These are phyloP conservation scores for Calonectria pauciramosa DNA, from an alignment of 2,329 filamentous ascomycete genomes.

Conservation along the genomic window DNA sequence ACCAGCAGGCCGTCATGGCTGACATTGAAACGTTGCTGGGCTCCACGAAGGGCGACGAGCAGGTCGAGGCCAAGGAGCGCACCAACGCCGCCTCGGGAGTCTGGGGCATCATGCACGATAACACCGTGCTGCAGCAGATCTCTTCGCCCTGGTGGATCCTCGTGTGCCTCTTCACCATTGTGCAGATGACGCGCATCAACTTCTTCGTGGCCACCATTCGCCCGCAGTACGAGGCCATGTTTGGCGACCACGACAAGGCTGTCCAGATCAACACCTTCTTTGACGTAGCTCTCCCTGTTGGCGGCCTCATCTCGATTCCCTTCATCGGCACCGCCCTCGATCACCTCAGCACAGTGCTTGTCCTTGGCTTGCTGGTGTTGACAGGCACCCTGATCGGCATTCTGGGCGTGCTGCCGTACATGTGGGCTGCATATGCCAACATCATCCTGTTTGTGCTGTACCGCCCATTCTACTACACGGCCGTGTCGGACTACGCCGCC, in stretches of 20 bases:
- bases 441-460: constrained; percentile 86
- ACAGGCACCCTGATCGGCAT: constrained; percentile 82
- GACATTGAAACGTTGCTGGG: constrained; percentile 83
- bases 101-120: constrained; percentile 87
- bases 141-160: constrained; percentile 86
- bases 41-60: constrained; percentile 70
- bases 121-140: constrained; percentile 80
- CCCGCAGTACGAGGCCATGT: constrained; percentile 83
- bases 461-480: constrained; percentile 91
- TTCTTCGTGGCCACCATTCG: constrained; percentile 92
- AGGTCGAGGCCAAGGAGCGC: constrained; percentile 76
- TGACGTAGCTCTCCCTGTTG: constrained; percentile 82
- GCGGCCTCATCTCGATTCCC: constrained; percentile 86
- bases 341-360: constrained; percentile 78
- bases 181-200: constrained; percentile 88
- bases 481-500: constrained; percentile 89
- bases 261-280: constrained; percentile 85
- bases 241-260: constrained; percentile 73
- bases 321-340: constrained; percentile 89
- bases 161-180: constrained; percentile 83
- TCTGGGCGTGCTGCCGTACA: constrained; percentile 78
- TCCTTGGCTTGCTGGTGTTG: constrained; percentile 78
- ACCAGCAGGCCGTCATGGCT: constrained; percentile 73
- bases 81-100: constrained; percentile 81
- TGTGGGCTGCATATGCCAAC: constrained; percentile 81